A percentile compares a stretch with the other conserved stretches of the same genome.
Evolutionary conservation across 495 filamentous ascomycete species (phyloP).

Genomic region (Monascus purpureus): DNA sequence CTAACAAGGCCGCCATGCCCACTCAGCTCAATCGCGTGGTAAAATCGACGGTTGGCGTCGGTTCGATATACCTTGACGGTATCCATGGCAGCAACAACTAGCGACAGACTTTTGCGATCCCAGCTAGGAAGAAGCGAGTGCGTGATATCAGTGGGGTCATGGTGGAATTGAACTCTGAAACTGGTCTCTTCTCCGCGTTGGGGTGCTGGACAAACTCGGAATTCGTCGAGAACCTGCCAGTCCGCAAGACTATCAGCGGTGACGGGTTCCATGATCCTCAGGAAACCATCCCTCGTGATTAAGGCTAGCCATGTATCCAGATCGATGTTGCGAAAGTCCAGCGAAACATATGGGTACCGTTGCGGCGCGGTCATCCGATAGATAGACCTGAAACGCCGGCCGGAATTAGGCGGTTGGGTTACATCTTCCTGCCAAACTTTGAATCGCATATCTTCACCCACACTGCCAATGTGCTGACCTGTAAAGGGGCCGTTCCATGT

Average conservation of each 20-base stretch:
- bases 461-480: slow-evolving; percentile 49
- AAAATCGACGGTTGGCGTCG: slow-evolving; percentile 53
- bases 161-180: slow-evolving; percentile 76
- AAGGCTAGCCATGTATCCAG: slow-evolving; percentile 70
- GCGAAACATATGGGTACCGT: slow-evolving; percentile 54
- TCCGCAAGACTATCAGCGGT: slow-evolving; percentile 69
- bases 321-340: slow-evolving; percentile 65
- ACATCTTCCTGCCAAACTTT: slow-evolving; percentile 85
- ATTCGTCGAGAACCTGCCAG: slow-evolving; percentile 59
- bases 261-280: slow-evolving; percentile 74
- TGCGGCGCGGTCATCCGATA: slow-evolving; percentile 41
- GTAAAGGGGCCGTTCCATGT: slow-evolving; percentile 62
- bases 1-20: slow-evolving; percentile 66
- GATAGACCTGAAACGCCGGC: slow-evolving; percentile 62
- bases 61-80: slow-evolving; percentile 68
- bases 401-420: slow-evolving; percentile 50
- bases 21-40: slow-evolving; percentile 58
- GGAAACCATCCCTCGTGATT: slow-evolving; percentile 63
- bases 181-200: slow-evolving; percentile 67
- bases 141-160: slow-evolving; percentile 65
- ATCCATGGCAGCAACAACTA: slow-evolving; percentile 78
- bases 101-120: slow-evolving; percentile 52
- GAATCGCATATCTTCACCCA: slow-evolving; percentile 76
- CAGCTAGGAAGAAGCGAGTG: slow-evolving; percentile 62
- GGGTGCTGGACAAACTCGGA: slow-evolving; percentile 46